These are phyloP conservation scores for Microdochium nivale DNA, from an alignment of 2,329 filamentous ascomycete genomes.

Conservation along the genomic window DNA sequence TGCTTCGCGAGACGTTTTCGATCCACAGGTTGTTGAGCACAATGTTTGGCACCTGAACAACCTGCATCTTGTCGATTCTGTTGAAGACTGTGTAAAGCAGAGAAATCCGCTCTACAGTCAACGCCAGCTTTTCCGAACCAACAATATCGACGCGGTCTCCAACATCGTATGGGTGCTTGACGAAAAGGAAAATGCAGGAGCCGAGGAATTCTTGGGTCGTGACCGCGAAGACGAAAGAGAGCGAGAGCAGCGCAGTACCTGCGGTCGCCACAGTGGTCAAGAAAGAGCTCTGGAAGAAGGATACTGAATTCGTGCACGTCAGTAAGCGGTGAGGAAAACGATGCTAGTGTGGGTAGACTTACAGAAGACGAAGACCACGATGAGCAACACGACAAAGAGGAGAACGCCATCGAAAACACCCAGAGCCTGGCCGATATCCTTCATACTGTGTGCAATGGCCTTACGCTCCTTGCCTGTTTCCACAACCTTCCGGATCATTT, in stretches of 20 bases:
- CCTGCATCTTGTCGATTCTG: constrained; percentile 71
- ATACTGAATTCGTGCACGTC: constrained; percentile 38
- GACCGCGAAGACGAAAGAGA: constrained; percentile 94
- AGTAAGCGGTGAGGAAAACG: constrained; percentile 2
- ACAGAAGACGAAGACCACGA: constrained; percentile 77
- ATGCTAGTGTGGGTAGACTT: constrained; percentile 22
- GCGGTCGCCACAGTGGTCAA: constrained; percentile 80
- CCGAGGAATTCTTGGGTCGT: constrained; percentile 94
- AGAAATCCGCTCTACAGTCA: constrained; percentile 89
- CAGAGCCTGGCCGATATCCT: constrained; percentile 93
- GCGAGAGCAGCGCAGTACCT: constrained; percentile 81
- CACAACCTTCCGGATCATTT: constrained; percentile 83
- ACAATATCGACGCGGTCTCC: constrained; percentile 85
- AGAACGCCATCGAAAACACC: constrained; percentile 83
- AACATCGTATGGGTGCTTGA: constrained; percentile 97
- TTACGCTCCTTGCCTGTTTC: constrained; percentile 82
- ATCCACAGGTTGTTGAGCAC: constrained; percentile 88
- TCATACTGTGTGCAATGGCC: constrained; percentile 86
- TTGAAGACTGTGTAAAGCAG: constrained; percentile 89
- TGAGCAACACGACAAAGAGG: constrained; percentile 69
- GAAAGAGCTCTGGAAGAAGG: constrained; percentile 82
- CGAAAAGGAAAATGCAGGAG: constrained; percentile 96
- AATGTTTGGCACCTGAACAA: constrained; percentile 82
- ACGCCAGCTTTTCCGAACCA: constrained; percentile 45
- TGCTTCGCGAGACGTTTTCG: constrained; percentile 85